Evolutionary conservation across 192 early-diverging fungal genomes (phyloP), one percentile per base, ranked within the genome.

Genomic region (Spizellomyces punctatus): DNA sequence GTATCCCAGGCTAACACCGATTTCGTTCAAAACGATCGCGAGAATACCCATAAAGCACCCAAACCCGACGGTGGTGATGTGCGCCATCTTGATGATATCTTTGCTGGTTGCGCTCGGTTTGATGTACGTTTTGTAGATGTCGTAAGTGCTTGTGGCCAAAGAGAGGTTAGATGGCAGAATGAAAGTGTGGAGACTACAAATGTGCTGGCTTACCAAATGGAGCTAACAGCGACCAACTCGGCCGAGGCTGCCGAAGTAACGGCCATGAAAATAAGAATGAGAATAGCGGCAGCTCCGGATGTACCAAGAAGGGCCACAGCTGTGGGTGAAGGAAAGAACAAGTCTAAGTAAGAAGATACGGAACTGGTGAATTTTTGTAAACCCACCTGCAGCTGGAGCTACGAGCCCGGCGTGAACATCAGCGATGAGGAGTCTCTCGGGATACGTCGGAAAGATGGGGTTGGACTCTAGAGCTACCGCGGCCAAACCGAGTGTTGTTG

Each of bases 201-300:
- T 36, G 27, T 36, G 27, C 27, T 3, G 27, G 27, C 27, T 36
- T 36, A 36, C 27, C 27, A 22, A 47, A 91, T 84, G 9, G 90
- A 91, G 22, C 86, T 83, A n/a, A 91, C 90, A 5, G 90, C 90
- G 67, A 91, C 90, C 50, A 91, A 66, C 59, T 91, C 91, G 8
- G 89, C 90, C 54, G 89, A 91, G 8, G 91, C 70, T n/a, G 90
- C 89, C n/a, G 78, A 83, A 2, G 90, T 91, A 16, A 92, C 90
- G 43, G 91, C 91, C 90, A 91, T 91, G 64, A 91, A 91, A 3
- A 91, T 85, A 10, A 91, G 67, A 46, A 92, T 73, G 46, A 91
- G 67, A 19, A 87, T 81, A 6, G 89, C 90, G 46, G 88, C 74
- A 16, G 85, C 89, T 41, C 90, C 90, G 43, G 80, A 81, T n/a